These are phyloP conservation scores for Moesziomyces aphidis DNA, from an alignment of 1,284 basidiomycete genomes.

Conservation along the genomic window DNA sequence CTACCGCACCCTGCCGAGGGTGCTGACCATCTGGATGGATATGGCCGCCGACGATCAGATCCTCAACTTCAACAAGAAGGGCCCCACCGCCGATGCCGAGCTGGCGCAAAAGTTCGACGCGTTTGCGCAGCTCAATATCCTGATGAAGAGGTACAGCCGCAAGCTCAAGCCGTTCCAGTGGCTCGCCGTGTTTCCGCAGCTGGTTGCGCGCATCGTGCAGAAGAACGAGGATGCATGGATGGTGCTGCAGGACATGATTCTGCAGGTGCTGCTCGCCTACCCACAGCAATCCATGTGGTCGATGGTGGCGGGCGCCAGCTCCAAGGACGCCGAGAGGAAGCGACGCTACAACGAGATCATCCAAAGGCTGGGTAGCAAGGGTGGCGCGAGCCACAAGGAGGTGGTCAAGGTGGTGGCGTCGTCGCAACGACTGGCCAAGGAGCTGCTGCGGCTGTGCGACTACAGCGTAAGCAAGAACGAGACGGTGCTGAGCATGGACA, in stretches of 20 bases:
- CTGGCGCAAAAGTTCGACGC: slow-evolving; percentile 43
- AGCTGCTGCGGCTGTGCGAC: slow-evolving; percentile 63
- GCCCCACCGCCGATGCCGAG: slow-evolving; percentile 18
- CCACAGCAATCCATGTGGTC: slow-evolving; percentile 95
- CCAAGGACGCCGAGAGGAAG: slow-evolving; percentile 77
- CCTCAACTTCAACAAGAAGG: slow-evolving; percentile 49
- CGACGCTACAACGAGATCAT: slow-evolving; percentile 77
- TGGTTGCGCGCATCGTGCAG: slow-evolving; percentile 93
- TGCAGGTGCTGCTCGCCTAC: slow-evolving; percentile 80
- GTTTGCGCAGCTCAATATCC: slow-evolving; percentile 63
- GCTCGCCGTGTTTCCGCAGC: slow-evolving; percentile 96
- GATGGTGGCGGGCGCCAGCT: slow-evolving; percentile 88
- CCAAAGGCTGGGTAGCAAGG: slow-evolving; percentile 27
- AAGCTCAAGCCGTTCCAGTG: slow-evolving; percentile 81
- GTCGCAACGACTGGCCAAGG: slow-evolving; percentile 60
- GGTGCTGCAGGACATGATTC: slow-evolving; percentile 79
- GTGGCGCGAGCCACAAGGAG: slow-evolving; percentile 35
- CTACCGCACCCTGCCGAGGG: slow-evolving; percentile 92
- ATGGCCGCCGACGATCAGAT: slow-evolving; percentile 76
- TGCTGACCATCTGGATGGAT: slow-evolving; percentile 96
- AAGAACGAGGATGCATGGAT: slow-evolving; percentile 77
- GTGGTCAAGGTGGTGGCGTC: slow-evolving; percentile 50
- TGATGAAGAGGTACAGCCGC: slow-evolving; percentile 76
- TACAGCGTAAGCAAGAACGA: slow-evolving; percentile 50
- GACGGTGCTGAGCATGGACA: slow-evolving; percentile 48